Base-by-base conservation (phyloP, 495 filamentous ascomycete genomes). In the Trypethelium eluteriae region DNA sequence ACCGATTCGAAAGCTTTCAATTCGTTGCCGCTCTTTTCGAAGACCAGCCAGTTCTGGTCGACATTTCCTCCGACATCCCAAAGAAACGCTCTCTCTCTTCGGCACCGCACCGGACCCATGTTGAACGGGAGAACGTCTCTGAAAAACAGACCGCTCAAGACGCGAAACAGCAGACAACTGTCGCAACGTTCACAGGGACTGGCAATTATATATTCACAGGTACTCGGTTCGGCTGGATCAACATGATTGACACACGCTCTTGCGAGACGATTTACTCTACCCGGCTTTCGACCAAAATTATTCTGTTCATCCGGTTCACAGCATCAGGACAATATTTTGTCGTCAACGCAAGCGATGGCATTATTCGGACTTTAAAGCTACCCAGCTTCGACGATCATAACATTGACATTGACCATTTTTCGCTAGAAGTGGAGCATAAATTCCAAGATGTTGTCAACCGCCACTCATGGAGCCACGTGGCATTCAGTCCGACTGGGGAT, bases 381-480 rank as follows among this genome's bases (percentile, higher is more conserved):
- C 88, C 88, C 2, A 84, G 89, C 70, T 76, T 89, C 6, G 64
- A 81, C 76, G 50, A 79, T 77, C 69, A 74, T 18, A 81, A 83
- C 63, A 77, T 89, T 35, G 83, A 88, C 65, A 81, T 81, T 12
- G 86, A 89, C 66, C 87, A 83, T 14, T 89, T 97, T 71, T 86
- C 90, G 66, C 81, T 99, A 32, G 89, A 93, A 41, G 88, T 97
- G 34, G 95, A 99, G 74, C 95, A 98, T 75, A 97, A 96, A 75
- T 98, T 97, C 72, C 93, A 97, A 77, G 94, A 99, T 75, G 90
- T 97, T 2, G 93, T 99, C 25, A 96, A 98, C 73, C 85, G 89
- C 38, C 81, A 97, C 11, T 88, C 88, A 39, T 99, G 94, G 94
- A 98, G 96, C 73, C 90, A 96, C 73, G 92, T 95, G 39, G 86